These are phyloP conservation scores for Pyrus bretschneideri DNA, from an alignment of 306 rosid species.

Conservation along the genomic window DNA sequence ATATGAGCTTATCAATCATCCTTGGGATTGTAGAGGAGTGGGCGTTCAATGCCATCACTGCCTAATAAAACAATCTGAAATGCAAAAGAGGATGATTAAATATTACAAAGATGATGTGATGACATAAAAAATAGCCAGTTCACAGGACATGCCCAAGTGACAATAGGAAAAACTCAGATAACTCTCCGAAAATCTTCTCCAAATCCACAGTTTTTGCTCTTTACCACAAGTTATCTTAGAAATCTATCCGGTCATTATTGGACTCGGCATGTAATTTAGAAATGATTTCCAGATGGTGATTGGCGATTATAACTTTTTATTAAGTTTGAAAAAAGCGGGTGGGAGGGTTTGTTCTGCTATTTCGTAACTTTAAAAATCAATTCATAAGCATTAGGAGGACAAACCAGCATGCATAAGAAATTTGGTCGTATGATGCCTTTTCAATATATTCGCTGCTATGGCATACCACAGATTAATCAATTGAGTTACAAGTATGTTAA, in stretches of 20 bases:
- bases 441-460: neutral
- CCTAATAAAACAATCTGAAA: constrained; percentile 83
- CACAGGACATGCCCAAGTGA: constrained; percentile 8
- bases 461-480: constrained; percentile 3
- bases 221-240: neutral
- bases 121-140: neutral
- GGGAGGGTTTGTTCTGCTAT: neutral
- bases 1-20: too few relatives aligned
- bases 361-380: neutral
- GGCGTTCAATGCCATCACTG: constrained; percentile 84
- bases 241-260: neutral
- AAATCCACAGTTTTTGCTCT: neutral
- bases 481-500: constrained; percentile 1
- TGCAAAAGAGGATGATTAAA: constrained; percentile 7
- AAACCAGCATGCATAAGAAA: neutral
- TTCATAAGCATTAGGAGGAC: neutral
- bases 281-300: neutral
- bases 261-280: neutral
- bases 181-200: constrained; percentile 7
- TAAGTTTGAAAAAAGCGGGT: neutral
- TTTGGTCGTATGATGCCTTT: neutral
- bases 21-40: constrained; percentile 94
- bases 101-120: neutral
- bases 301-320: neutral
- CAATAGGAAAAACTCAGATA: constrained; percentile 1